Evolutionary conservation across 495 filamentous ascomycete species (phyloP), one percentile per base, ranked within the genome.

Genomic region (Penicillium pancosmium): DNA sequence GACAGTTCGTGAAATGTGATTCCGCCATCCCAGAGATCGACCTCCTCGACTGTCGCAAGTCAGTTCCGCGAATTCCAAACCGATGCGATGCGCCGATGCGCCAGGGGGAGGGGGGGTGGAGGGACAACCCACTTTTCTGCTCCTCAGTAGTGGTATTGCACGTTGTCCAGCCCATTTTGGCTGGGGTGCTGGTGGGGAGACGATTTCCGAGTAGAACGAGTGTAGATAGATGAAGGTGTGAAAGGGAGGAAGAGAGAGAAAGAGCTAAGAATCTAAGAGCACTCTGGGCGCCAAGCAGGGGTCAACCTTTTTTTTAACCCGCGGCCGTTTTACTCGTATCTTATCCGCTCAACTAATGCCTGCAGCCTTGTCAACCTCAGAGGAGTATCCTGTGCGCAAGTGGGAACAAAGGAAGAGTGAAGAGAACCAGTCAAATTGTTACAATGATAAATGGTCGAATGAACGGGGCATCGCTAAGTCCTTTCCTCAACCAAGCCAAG

Each of bases 91-190:
- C 25, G 35, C 46, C 46, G 16, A 49, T 34, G n/a, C n/a, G 27
- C 12, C 12, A 16, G 10, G 21, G 27, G 5, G 23, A 13, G 21
- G 21, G 21, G 21, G 33, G 31, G 40, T 11, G 19, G 50, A 18
- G 52, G 15, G 50, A 4, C 1, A 23, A 55, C 73, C 46, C 72
- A 84, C 80, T 80, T 18, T 64, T 73, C 56, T 73, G 65, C 56
- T 76, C 56, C 57, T 83, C 80, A 52, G 69, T 36, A 16, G 81
- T 81, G 3, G 73, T 66, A 69, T 84, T 80, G 54, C 81, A 84
- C 59, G 70, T 64, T 43, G 78, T 75, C 80, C 80, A 82, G 55
- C 69, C 74, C 79, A 81, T 81, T 55, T 55, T 76, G 53, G 68
- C 66, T 66, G 60, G 49, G 16, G 52, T 36, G 50, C 49, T 38